phyloP scores from a whole-genome alignment of 352 stramenopile species.

The Globisporangium nagaii region DNA sequence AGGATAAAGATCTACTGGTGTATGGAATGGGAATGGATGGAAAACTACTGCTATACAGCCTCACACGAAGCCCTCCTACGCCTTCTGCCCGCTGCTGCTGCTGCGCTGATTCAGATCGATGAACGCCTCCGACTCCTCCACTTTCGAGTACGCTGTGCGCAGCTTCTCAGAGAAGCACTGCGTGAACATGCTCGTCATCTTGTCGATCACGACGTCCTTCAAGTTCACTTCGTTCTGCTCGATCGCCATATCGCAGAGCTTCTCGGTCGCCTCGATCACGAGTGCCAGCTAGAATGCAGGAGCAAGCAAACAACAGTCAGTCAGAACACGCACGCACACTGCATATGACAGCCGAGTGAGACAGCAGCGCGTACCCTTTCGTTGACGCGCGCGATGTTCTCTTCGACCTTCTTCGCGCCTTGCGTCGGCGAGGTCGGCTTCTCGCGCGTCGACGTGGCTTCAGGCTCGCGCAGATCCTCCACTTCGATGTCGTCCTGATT shows the following conservation, averaged over 20 bases:
- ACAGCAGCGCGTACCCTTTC: constrained; percentile 38
- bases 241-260: constrained; percentile 66
- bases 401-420: constrained; percentile 53
- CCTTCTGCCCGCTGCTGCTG: constrained; percentile 7
- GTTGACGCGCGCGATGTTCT: constrained; percentile 56
- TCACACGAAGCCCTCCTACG: neutral
- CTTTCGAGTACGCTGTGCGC: constrained; percentile 47
- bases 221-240: constrained; percentile 71
- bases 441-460: constrained; percentile 24
- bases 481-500: constrained; percentile 34
- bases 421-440: constrained; percentile 30
- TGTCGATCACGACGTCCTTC: constrained; percentile 65
- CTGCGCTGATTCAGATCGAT: constrained; percentile 27
- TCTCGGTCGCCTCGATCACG: constrained; percentile 59
- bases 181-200: constrained; percentile 60
- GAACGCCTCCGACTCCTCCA: constrained; percentile 42
- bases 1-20: constrained; percentile 2
- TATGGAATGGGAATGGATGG: neutral
- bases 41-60: neutral
- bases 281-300: constrained; percentile 27
- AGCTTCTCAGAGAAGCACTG: constrained; percentile 76
- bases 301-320: constrained; percentile 3
- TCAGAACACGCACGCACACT: neutral
- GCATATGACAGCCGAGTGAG: neutral
- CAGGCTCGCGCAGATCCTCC: constrained; percentile 43